Evolutionary conservation across 2,329 filamentous ascomycete species (phyloP), one percentile per base, ranked within the genome.

Genomic region (Coleophoma crateriformis): DNA sequence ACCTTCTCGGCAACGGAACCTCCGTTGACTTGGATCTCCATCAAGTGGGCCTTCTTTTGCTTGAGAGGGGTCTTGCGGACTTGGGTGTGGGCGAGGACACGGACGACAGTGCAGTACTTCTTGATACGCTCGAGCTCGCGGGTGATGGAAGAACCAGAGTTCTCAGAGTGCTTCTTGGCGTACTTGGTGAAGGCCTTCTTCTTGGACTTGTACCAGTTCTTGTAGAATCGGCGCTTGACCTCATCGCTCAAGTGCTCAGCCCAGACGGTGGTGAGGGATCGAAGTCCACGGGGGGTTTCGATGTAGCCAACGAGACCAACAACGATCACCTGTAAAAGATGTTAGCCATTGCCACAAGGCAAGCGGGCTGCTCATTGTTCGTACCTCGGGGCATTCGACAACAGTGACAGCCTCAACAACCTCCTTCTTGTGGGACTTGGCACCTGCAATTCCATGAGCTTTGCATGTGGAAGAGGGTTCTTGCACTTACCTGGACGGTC

Each of bases 171-270:
- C 86, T 95, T 92, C 90, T 97, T 99, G 82, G 94, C 90, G 80
- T 99, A 99, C 84, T 95, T 96, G 84, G 94, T 99, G 83, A 99
- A 99, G 58, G 94, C 94, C 92, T 99, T 99, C 90, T 96, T 97
- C 91, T 99, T 99, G 84, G 85, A 90, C 88, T 96, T 96, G 88
- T 99, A 99, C 94, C 94, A 99, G 88, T 99, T 99, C 90, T 97
- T 97, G 89, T 99, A 99, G 90, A 99, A 99, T 73, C 94, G 89
- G 70, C 94, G 89, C 87, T 96, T 96, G 76, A 99, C 73, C 81
- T 97, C 94, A 76, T 99, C 94, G 78, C 88, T 89, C 76, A 99
- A 77, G 76, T 99, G 94, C 85, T 97, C 94, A 71, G 94, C 94
- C 94, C 94, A 99, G 73, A 99, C 90, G 71, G 94, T 97, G 74